These are phyloP conservation scores for Moelleriella libera DNA, from an alignment of 2,329 filamentous ascomycete genomes.

Conservation along the genomic window DNA sequence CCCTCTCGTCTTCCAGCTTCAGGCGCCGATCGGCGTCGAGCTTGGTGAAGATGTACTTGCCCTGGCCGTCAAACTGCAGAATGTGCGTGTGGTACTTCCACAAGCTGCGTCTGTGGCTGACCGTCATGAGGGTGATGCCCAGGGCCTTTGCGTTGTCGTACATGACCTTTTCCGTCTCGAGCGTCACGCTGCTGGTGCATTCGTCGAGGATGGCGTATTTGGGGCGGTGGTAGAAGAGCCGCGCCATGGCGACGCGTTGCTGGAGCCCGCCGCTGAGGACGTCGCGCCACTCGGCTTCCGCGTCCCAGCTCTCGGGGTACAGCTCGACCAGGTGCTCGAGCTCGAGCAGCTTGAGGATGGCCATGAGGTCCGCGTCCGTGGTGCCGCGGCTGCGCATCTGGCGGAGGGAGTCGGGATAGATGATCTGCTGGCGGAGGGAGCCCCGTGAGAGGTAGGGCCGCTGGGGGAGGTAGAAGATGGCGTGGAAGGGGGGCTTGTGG, in stretches of 20 bases:
- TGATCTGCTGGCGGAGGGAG: slow-evolving; percentile 89
- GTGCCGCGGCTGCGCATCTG: slow-evolving; percentile 78
- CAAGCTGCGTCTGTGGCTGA: slow-evolving; percentile 76
- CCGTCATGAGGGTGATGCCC: slow-evolving; percentile 93
- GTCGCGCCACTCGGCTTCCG: slow-evolving; percentile 92
- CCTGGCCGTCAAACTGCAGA: slow-evolving; percentile 91
- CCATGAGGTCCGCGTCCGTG: slow-evolving; percentile 65
- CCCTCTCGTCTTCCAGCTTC: slow-evolving; percentile 87
- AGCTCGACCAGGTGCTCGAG: slow-evolving; percentile 72
- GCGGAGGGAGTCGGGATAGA: slow-evolving; percentile 80
- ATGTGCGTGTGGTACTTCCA: slow-evolving; percentile 97
- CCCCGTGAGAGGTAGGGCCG: slow-evolving; percentile 86
- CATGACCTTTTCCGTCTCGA: slow-evolving; percentile 91
- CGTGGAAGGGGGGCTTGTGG: slow-evolving; percentile 76
- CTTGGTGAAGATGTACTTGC: slow-evolving; percentile 75
- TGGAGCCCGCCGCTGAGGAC: slow-evolving; percentile 85
- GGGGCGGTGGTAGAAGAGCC: slow-evolving; percentile 85
- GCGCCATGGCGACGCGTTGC: slow-evolving; percentile 92
- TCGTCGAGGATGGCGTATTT: slow-evolving; percentile 94
- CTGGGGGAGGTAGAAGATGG: slow-evolving; percentile 98
- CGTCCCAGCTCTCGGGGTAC: slow-evolving; percentile 71
- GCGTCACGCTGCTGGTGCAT: slow-evolving; percentile 87
- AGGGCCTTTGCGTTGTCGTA: slow-evolving; percentile 89
- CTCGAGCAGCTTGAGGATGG: slow-evolving; percentile 64
- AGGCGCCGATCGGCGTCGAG: slow-evolving; percentile 79